phyloP scores from a whole-genome alignment of 176 grass and related monocot species.

The Carex myosuroides region DNA sequence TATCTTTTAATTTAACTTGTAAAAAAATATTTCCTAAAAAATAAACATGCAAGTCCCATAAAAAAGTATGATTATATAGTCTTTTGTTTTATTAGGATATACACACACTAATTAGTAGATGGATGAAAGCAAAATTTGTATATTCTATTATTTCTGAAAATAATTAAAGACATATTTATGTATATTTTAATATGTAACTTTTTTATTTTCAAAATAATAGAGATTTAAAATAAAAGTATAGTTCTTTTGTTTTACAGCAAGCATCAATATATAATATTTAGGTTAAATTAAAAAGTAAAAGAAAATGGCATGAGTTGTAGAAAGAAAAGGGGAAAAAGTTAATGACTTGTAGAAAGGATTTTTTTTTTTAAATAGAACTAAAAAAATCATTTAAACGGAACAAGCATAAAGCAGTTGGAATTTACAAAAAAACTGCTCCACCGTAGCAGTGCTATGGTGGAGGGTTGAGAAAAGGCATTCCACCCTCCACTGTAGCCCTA shows the following conservation, averaged over 20 bases:
- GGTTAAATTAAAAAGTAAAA: not conserved
- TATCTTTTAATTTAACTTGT: not conserved
- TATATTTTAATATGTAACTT: not conserved
- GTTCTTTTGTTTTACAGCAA: not conserved
- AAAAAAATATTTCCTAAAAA: not conserved
- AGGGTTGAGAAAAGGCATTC: too few species aligned
- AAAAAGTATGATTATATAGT: not conserved
- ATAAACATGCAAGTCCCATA: not conserved
- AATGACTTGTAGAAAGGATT: not conserved
- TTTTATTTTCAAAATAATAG: not conserved
- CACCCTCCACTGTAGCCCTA: too few species aligned
- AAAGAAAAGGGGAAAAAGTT: not conserved
- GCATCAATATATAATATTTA: not conserved
- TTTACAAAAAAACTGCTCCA: too few species aligned
- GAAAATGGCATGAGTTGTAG: not conserved
- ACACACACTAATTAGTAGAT: not conserved
- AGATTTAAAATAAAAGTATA: not conserved
- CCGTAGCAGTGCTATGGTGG: too few species aligned
- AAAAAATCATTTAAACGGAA: too few species aligned
- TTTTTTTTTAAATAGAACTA: too few species aligned
- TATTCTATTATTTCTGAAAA: not conserved
- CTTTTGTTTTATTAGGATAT: not conserved
- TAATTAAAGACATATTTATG: not conserved
- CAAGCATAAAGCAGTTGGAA: too few species aligned
- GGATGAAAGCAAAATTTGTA: not conserved